phyloP scores from a whole-genome alignment of 441 rosid genomes.

The Jatropha podagrica region DNA sequence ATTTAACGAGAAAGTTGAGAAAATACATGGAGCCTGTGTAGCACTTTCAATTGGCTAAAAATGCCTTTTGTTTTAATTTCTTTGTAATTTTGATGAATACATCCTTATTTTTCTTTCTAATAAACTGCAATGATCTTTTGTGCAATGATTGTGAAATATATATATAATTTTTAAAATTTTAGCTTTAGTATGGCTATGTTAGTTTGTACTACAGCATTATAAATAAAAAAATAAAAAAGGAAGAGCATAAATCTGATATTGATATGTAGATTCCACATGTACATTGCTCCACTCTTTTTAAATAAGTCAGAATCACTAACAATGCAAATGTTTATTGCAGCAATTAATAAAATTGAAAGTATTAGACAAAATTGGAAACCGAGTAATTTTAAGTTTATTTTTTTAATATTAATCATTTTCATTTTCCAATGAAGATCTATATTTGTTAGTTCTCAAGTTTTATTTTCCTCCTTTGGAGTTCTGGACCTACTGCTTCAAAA shows the following conservation, averaged over 20 bases:
- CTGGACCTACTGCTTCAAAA: background rate
- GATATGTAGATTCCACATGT: background rate
- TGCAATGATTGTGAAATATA: background rate
- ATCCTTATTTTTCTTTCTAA: no score
- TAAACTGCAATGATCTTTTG: background rate
- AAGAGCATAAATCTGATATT: background rate
- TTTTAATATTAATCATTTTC: background rate
- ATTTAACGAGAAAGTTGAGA: no score
- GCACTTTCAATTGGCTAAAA: no score
- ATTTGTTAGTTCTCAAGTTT: background rate
- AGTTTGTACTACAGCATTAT: background rate
- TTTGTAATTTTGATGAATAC: no score
- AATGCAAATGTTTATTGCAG: background rate
- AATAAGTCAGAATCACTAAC: background rate
- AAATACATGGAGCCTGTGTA: no score
- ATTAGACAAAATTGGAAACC: background rate
- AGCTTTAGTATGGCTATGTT: background rate
- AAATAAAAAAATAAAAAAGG: background rate
- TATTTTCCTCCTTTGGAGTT: background rate
- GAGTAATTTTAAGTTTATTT: background rate
- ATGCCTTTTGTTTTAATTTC: no score
- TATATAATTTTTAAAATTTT: no score
- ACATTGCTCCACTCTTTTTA: no score
- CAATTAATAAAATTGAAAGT: background rate
- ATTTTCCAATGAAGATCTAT: background rate